phyloP scores from a whole-genome alignment of 495 filamentous ascomycete species.

The Astrothelium macrocarpum region DNA sequence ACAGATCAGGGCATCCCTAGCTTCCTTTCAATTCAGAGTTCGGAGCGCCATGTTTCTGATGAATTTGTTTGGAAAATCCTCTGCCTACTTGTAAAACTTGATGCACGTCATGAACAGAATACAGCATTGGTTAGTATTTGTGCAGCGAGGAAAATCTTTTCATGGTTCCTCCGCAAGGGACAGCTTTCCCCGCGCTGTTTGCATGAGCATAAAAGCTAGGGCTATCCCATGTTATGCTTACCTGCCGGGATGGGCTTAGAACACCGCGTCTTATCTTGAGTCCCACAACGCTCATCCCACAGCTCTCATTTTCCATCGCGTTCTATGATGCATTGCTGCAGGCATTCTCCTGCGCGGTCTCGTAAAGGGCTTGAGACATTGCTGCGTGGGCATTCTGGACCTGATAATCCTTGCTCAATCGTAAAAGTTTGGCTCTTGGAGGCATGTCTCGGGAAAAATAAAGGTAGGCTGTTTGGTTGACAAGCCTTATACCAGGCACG shows the following conservation, averaged over 20 bases:
- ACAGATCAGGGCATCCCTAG: too few species aligned
- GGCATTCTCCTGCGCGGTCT: neutral
- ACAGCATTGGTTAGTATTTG: too few species aligned
- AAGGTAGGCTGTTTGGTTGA: neutral
- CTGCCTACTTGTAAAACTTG: too few species aligned
- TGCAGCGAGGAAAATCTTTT: too few species aligned
- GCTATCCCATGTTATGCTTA: too few species aligned
- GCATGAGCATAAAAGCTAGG: too few species aligned
- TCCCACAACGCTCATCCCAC: neutral
- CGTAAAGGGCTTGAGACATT: neutral
- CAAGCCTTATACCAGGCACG: neutral
- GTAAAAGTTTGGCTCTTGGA: neutral
- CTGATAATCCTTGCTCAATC: neutral
- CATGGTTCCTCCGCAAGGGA: neutral
- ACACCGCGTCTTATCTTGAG: neutral
- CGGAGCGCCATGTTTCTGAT: too few species aligned
- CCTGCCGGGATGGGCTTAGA: neutral
- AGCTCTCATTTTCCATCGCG: neutral
- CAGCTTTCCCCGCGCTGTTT: neutral
- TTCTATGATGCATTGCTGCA: neutral
- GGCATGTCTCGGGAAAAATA: neutral
- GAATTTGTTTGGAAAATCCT: too few species aligned
- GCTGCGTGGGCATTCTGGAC: neutral
- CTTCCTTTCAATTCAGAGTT: too few species aligned
- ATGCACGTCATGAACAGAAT: too few species aligned